phyloP scores from a whole-genome alignment of 768 basidiomycete genomes.

The Floccularia luteovirens region DNA sequence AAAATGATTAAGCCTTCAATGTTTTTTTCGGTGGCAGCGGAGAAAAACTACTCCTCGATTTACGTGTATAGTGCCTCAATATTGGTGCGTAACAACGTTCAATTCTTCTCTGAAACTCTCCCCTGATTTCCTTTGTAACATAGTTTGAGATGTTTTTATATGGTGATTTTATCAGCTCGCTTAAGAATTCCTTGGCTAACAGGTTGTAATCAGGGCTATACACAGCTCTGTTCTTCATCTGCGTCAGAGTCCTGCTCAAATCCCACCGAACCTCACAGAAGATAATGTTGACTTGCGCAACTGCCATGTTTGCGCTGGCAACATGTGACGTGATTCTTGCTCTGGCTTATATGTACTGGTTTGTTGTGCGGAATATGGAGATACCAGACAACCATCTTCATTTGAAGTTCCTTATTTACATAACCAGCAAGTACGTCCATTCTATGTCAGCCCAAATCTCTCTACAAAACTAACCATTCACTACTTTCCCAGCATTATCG shows the following conservation, averaged over 20 bases:
- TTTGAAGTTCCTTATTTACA: conserved; percentile 20
- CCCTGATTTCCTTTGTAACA: neutral
- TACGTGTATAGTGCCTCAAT: conserved; percentile 16
- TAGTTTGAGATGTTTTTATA: conserved; percentile 18
- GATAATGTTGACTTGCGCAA: conserved; percentile 16
- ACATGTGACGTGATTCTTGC: conserved; percentile 21
- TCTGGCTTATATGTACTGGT: conserved; percentile 19
- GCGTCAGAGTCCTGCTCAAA: conserved; percentile 18
- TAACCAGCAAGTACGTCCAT: conserved; percentile 21
- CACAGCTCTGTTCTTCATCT: conserved; percentile 19
- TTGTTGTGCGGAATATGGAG: conserved; percentile 14
- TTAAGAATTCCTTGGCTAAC: neutral
- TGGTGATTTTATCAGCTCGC: conserved; percentile 9
- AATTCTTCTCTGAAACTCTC: neutral
- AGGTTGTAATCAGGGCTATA: conserved; percentile 13
- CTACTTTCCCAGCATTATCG: conserved; percentile 14
- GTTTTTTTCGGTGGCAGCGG: neutral
- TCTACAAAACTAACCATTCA: neutral
- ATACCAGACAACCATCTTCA: conserved; percentile 18
- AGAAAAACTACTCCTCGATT: conserved; percentile 13
- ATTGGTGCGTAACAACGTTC: conserved; percentile 8
- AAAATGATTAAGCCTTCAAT: neutral
- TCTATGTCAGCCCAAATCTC: neutral
- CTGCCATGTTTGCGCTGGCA: conserved; percentile 18
- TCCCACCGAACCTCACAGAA: conserved; percentile 15